Evolutionary conservation across 352 stramenopile species (phyloP), one percentile per base, ranked within the genome.

Genomic region (Globisporangium echinulatum): DNA sequence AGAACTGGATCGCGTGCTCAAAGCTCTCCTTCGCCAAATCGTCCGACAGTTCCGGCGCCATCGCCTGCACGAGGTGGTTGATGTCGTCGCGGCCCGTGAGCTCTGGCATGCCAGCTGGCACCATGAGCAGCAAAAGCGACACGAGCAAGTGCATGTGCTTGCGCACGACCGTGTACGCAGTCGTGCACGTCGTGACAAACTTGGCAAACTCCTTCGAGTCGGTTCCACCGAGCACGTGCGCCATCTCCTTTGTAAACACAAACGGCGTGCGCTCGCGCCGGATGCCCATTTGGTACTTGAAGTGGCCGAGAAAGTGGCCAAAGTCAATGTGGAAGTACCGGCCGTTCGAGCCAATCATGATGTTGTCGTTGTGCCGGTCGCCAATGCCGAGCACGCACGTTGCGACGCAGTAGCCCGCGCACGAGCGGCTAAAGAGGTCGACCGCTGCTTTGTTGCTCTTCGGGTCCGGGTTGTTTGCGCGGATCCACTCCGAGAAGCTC

Each of bases 321-420:
- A 95, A 95, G 68, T 95, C 85, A 42, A 95, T 95, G 67, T 95
- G 85, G 66, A 95, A 95, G 74, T 93, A 95, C 59, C 84, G 80
- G 39, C 85, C 85, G 4, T 73, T 81, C 17, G 75, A 80, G 19
- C 67, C 64, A 63, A 94, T 93, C 95, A 98, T 98, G 58, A 98
- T 96, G 68, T 98, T 98, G 72, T 98, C 94, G 54, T 97, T 97
- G 72, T 98, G 94, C 8, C 94, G 87, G 68, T 98, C 94, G 59
- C 94, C 94, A 61, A 98, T 96, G 44, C 94, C 94, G 47, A 98
- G 77, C 3, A 98, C 87, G 66, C 91, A 98, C 1, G 91, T 97
- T 1, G 92, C 92, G 1, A 98, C 92, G 72, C 88, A 33, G 25
- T 33, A 33, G 25, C 25, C 25, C 25, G 25, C 92, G 56, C 75